Evolutionary conservation across 129 eudicot genomes (phyloP).

Genomic region (Ambrosia artemisiifolia): DNA sequence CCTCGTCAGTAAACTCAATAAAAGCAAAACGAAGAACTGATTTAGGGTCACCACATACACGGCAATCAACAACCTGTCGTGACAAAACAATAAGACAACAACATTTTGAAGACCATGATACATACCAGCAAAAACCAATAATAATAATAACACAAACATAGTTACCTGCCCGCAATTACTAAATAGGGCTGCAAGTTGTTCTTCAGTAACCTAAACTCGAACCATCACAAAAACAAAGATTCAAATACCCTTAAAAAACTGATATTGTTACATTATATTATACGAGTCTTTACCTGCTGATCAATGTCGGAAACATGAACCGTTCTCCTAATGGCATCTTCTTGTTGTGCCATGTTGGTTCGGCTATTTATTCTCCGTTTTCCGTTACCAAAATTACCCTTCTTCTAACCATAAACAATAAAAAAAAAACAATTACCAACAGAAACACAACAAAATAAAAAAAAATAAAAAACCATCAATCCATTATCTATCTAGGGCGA

Average conservation of each 20-base stretch:
- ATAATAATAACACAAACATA: not conserved
- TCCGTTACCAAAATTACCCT: constrained; percentile 52
- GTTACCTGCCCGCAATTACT: constrained; percentile 79
- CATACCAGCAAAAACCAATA: constrained; percentile 5
- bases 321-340: constrained; percentile 87
- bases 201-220: constrained; percentile 79
- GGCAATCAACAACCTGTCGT: constrained; percentile 84
- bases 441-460: not conserved
- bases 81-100: constrained; percentile 1
- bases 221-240: constrained; percentile 4
- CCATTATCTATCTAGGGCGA: not conserved
- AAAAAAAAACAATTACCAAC: constrained; percentile 11
- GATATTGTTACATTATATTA: not conserved
- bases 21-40: constrained; percentile 89
- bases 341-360: constrained; percentile 81
- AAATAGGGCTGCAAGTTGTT: constrained; percentile 89
- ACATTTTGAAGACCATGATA: constrained; percentile 6
- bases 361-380: constrained; percentile 71
- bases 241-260: not conserved
- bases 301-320: constrained; percentile 95
- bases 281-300: constrained; percentile 61
- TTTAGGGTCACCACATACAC: constrained; percentile 88
- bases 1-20: constrained; percentile 81
- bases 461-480: not conserved
- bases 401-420: constrained; percentile 49